phyloP scores from a whole-genome alignment of 1,139 yeast genomes.

The Hansenula lynferdii region DNA sequence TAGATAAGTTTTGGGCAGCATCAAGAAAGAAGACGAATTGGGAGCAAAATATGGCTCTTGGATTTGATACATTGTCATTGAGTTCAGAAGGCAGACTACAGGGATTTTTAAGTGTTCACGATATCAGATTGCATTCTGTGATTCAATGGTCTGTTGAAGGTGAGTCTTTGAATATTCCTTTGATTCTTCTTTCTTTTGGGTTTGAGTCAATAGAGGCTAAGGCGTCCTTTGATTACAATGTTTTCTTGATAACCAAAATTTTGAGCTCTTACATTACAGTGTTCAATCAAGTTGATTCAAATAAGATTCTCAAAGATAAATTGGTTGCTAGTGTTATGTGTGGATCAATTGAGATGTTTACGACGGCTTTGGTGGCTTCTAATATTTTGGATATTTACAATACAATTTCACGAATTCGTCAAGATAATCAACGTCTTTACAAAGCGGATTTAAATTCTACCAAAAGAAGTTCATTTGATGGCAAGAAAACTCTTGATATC shows the following conservation, averaged over 20 bases:
- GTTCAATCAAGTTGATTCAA: conserved; percentile 60
- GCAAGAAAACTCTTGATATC: conserved; percentile 15
- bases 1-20: conserved; percentile 65
- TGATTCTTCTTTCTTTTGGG: conserved; percentile 59
- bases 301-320: conserved; percentile 47
- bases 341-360: conserved; percentile 52
- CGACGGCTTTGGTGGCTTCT: conserved; percentile 84
- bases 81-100: conserved; percentile 74
- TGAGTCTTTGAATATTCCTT: conserved; percentile 51
- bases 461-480: conserved; percentile 7
- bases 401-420: conserved; percentile 65
- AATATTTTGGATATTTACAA: conserved; percentile 74
- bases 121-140: conserved; percentile 55
- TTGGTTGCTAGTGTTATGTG: conserved; percentile 55
- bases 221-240: conserved; percentile 77
- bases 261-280: conserved; percentile 49
- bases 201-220: conserved; percentile 53
- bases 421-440: conserved; percentile 69
- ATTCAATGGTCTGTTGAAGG: conserved; percentile 62
- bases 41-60: conserved; percentile 67
- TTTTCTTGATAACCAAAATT: conserved; percentile 62
- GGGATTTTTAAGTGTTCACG: conserved; percentile 50
- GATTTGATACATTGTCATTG: conserved; percentile 49
- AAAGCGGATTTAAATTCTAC: conserved; percentile 49
- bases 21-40: conserved; percentile 64